phyloP scores from a whole-genome alignment of 352 stramenopile genomes.

The Pythium phragmitis region DNA sequence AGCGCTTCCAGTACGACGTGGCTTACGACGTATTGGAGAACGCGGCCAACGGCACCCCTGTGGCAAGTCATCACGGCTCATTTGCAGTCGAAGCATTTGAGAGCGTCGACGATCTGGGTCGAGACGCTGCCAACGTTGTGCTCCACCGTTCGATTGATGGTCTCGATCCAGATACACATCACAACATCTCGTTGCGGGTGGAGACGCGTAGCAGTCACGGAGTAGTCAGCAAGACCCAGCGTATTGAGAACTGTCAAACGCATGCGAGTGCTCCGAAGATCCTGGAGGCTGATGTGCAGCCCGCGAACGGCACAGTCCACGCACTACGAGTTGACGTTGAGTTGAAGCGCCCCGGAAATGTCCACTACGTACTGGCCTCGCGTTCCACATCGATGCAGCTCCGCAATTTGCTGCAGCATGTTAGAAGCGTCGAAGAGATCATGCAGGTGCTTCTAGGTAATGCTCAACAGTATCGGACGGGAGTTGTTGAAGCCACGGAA shows the following conservation, averaged over 20 bases:
- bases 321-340: constrained; percentile 43
- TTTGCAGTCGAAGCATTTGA: constrained; percentile 42
- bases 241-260: constrained; percentile 36
- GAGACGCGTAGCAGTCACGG: constrained; percentile 57
- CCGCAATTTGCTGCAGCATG: constrained; percentile 34
- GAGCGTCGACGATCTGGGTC: constrained; percentile 33
- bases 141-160: constrained; percentile 37
- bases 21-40: constrained; percentile 40
- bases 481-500: constrained; percentile 9
- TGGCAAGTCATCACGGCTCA: constrained; percentile 6
- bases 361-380: constrained; percentile 50
- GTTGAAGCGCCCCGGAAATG: constrained; percentile 39
- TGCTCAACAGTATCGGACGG: neutral
- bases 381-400: constrained; percentile 13
- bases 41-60: neutral
- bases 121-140: constrained; percentile 10
- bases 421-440: constrained; percentile 35
- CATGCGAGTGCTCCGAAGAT: constrained; percentile 55
- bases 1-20: constrained; percentile 48
- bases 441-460: neutral
- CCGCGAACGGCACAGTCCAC: constrained; percentile 52
- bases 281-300: constrained; percentile 24
- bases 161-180: constrained; percentile 42
- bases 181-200: constrained; percentile 44
- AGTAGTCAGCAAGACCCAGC: constrained; percentile 35